These are phyloP conservation scores for Pseudocercospora pini-densiflorae DNA, from an alignment of 2,329 filamentous ascomycete genomes.

Conservation along the genomic window DNA sequence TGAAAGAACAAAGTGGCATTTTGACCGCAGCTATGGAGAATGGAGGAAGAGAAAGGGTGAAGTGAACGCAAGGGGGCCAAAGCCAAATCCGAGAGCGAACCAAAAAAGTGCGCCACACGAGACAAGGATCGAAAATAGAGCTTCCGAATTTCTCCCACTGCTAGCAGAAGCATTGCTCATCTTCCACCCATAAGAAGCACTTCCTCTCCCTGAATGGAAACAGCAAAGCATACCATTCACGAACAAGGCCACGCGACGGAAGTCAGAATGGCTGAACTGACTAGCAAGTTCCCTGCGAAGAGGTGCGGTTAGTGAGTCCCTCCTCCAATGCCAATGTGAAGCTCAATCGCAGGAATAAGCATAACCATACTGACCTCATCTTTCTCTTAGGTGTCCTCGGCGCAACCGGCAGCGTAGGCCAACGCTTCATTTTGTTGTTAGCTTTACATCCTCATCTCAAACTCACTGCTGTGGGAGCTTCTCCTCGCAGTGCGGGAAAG, in stretches of 20 bases:
- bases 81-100: not conserved
- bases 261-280: conserved; percentile 31
- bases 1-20: too few relatives aligned
- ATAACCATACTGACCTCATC: conserved; percentile 10
- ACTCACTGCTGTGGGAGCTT: conserved; percentile 88
- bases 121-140: conserved; percentile 3
- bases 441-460: conserved; percentile 84
- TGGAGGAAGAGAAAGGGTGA: not conserved
- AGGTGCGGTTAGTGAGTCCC: conserved; percentile 54
- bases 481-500: conserved; percentile 86
- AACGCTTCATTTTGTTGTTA: conserved; percentile 92
- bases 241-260: conserved; percentile 24
- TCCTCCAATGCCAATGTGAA: conserved; percentile 2
- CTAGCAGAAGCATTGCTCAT: conserved; percentile 7
- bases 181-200: not conserved
- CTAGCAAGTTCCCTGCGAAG: conserved; percentile 53
- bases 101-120: not conserved
- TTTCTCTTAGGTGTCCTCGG: conserved; percentile 68
- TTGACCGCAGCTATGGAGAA: not conserved
- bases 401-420: conserved; percentile 91
- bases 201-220: conserved; percentile 24
- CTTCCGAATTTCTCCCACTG: conserved; percentile 9
- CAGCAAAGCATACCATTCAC: conserved; percentile 27
- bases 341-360: not conserved
- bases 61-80: not conserved